Evolutionary conservation across 352 stramenopile genomes (phyloP), one percentile per base, ranked within the genome.

Genomic region (Globisporangium apiculatum): DNA sequence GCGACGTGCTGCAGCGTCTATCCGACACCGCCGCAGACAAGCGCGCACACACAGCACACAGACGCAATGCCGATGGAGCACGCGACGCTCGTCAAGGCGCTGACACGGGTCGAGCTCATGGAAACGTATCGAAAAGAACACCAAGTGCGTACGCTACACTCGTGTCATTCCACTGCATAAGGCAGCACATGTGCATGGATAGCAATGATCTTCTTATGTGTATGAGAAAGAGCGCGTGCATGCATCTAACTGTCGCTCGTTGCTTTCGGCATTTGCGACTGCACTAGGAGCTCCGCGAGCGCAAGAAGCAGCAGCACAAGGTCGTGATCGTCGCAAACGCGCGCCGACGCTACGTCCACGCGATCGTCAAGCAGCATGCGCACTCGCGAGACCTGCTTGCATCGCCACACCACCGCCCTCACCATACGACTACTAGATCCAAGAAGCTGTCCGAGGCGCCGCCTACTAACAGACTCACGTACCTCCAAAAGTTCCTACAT

Each of bases 301-400:
- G 48, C 7, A 73, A 69, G 55, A 86, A 76, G 62, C 66, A 60
- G 45, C 69, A 71, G 38, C 73, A 86, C 57, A 89, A 87, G 55
- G 65, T 75, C 50, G 70, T 89, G 41, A 83, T 89, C 64, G 58
- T 89, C 15, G 69, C 82, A 48, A 73, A 78, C 37, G 56, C 71
- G 12, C 75, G 65, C 40, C 74, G 68, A 53, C 72, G 64, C 7
- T 66, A 70, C 36, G 71, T 76, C 9, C 72, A 74, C 17, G 47
- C 84, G 8, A 51, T 76, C 47, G 57, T 83, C 14, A 76, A 79
- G 55, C 62, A 80, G 24, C 56, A 69, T 0, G 36, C 56, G 11
- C 40, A 14, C 5, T 41, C 51, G 3, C 48, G 43, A 35, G 52
- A 57, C 14, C 17, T 63, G 35, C 10, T 43, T 0, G 31, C 55